Conservation (phyloP, 2,329 filamentous ascomycete species). For the Trichoderma atrobrunneum region DNA sequence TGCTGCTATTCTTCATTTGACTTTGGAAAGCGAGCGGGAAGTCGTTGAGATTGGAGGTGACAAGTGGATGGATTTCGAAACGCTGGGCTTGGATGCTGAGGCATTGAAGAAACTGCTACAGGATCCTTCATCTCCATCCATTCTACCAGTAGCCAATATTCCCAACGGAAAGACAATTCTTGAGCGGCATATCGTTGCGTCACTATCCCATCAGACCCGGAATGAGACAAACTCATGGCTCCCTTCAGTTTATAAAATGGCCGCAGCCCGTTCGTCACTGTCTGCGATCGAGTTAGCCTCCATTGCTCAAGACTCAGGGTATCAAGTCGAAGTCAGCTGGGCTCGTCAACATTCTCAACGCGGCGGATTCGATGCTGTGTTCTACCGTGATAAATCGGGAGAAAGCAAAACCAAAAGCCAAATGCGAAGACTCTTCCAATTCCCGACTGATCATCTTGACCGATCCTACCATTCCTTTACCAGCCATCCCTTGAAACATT, state of each 20-base stretch:
- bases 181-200: background rate
- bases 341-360: background rate
- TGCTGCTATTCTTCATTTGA: background rate
- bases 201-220: background rate
- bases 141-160: background rate
- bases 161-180: background rate
- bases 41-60: background rate
- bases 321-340: background rate
- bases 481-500: background rate
- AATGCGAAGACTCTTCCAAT: background rate
- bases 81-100: background rate
- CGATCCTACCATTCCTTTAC: background rate
- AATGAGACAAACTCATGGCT: background rate
- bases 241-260: background rate
- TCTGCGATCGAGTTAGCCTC: background rate
- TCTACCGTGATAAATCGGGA: accelerated
- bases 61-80: background rate
- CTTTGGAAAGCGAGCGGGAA: background rate
- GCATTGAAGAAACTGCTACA: background rate
- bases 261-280: background rate
- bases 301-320: background rate
- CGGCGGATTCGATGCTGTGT: background rate
- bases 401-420: background rate
- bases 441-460: background rate
- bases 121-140: background rate